Conservation (phyloP, 139 green algal genomes). For the Nannochloris sp. region DNA sequence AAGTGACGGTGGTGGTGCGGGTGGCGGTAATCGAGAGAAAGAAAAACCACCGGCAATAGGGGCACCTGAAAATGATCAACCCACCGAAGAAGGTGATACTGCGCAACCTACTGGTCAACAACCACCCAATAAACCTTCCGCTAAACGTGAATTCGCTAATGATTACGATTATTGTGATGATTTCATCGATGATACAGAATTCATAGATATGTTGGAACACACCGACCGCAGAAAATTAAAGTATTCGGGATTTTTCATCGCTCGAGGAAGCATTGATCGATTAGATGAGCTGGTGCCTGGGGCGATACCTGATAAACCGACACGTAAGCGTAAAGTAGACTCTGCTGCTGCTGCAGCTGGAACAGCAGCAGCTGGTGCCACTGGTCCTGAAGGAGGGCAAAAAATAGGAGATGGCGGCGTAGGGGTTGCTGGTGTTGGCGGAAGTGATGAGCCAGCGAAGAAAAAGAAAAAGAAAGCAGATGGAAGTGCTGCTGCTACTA, state of each 20-base stretch:
- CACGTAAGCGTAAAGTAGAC: background rate
- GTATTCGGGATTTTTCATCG: conserved; percentile 5
- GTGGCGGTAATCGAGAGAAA: background rate
- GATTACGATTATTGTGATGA: conserved; percentile 11
- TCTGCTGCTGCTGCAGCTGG: background rate
- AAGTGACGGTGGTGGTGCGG: background rate
- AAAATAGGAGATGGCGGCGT: background rate
- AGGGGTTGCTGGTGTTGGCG: background rate
- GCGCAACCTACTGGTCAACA: too few relatives aligned
- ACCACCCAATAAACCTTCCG: too few relatives aligned
- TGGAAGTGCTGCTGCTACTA: background rate
- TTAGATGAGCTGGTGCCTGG: background rate
- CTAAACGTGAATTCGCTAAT: background rate
- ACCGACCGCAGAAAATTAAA: conserved; percentile 8
- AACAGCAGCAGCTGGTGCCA: background rate
- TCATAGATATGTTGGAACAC: background rate
- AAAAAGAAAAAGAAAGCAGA: conserved; percentile 5
- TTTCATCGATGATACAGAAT: conserved; percentile 17
- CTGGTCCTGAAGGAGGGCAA: background rate
- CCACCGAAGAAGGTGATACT: too few relatives aligned
- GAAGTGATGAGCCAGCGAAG: background rate
- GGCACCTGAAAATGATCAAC: too few relatives aligned
- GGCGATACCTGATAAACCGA: background rate
- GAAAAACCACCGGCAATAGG: too few relatives aligned
- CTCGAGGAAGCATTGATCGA: background rate